Evolutionary conservation across 1,284 basidiomycete species (phyloP), one percentile per base, ranked within the genome.

Genomic region (Cerioporus squamosus): DNA sequence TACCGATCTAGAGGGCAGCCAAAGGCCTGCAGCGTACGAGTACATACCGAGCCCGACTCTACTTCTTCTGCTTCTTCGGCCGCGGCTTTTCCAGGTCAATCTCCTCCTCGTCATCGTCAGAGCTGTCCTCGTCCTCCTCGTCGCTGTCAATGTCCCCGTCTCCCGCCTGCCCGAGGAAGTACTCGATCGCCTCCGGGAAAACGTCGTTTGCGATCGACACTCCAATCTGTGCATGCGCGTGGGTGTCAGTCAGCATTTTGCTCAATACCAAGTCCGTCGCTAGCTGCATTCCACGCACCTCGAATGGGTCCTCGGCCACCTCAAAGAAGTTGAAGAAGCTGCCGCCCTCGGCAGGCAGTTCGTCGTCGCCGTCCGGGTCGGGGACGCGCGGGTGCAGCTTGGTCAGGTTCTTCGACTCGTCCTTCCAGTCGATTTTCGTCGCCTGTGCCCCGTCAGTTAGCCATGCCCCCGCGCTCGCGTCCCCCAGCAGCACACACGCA

Each of bases 321-420:
- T 91, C 92, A 66, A 95, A 94, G 68, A 88, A 89, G 76, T 93
- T 92, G 83, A 95, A 95, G 79, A 95, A 94, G 69, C 87, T 92
- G 55, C 94, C 93, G 47, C 82, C 76, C 56, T 94, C 93, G 29
- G 79, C 77, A 50, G 80, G 75, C 50, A 81, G 66, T 46, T 87
- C 84, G 22, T 84, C 80, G 15, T 86, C 84, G 23, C 75, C 85
- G 39, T 86, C 86, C 54, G 81, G 82, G 29, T 85, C 81, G 40
- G 81, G 82, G 31, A 85, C 81, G 42, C 86, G 86, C 45, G 93
- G 93, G 73, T 93, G 88, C 58, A 88, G 66, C 74, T 93, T 93
- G 33, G 85, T 87, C 68, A 95, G 73, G 47, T 88, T 88, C 65
- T 91, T 88, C 45, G 85, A 79, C 44, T 87, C 78, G 64, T 90